Evolutionary conservation across 2,329 filamentous ascomycete species (phyloP).

Genomic region (Xylariaceae sp.): DNA sequence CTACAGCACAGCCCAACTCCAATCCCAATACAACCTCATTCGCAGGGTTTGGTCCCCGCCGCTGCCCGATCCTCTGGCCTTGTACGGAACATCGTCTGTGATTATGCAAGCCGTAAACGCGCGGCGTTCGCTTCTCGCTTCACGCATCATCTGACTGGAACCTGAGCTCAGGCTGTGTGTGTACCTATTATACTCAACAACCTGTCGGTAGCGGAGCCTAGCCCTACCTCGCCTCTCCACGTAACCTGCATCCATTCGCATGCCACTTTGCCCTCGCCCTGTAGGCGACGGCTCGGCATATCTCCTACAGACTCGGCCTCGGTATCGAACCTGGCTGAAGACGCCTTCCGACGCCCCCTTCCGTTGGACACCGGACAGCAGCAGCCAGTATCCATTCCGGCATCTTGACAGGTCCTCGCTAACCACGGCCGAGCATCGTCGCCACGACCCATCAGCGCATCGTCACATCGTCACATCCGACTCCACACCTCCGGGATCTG

Average conservation of each 20-base stretch:
- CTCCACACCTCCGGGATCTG: conserved; percentile 16
- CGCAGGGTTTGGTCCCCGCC: conserved; percentile 4
- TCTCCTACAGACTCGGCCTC: neutral
- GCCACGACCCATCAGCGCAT: conserved; percentile 16
- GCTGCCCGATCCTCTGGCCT: conserved; percentile 14
- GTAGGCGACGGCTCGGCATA: conserved; percentile 2
- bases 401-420: neutral
- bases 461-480: conserved; percentile 21
- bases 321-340: neutral
- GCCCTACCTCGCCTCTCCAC: conserved; percentile 10
- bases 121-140: conserved; percentile 25
- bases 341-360: neutral
- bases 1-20: conserved; percentile 19
- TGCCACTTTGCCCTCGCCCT: neutral
- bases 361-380: neutral
- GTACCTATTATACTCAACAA: neutral
- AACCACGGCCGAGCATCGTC: conserved; percentile 9
- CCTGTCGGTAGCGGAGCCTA: neutral
- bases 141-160: conserved; percentile 19
- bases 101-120: conserved; percentile 27
- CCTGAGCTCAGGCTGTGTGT: conserved; percentile 8
- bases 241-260: conserved; percentile 17
- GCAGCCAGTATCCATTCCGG: neutral
- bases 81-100: conserved; percentile 16
- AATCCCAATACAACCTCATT: conserved; percentile 20